phyloP scores from a whole-genome alignment of 257 asterid species.

The Przewalskia tangutica region DNA sequence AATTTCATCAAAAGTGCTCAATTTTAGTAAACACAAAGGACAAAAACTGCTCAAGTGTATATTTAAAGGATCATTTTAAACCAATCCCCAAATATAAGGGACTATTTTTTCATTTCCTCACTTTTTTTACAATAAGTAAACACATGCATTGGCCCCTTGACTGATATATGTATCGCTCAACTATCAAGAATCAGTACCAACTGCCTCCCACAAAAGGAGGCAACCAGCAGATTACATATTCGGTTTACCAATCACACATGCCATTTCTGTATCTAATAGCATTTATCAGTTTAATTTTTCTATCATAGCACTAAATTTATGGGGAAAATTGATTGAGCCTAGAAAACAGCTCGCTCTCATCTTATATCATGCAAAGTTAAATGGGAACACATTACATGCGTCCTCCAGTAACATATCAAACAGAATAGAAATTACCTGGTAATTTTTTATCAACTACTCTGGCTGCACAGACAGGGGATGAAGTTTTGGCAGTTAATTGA shows the following conservation, averaged over 20 bases:
- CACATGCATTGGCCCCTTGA: not conserved
- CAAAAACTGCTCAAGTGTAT: not conserved
- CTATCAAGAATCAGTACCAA: not conserved
- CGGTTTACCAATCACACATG: not conserved
- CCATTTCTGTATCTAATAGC: not conserved
- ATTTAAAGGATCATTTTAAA: too few species aligned
- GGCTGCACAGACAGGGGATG: slow-evolving; percentile 16
- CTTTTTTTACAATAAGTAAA: not conserved
- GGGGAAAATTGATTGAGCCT: not conserved
- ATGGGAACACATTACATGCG: not conserved
- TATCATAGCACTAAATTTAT: not conserved
- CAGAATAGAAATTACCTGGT: slow-evolving; percentile 37
- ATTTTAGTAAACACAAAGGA: not conserved
- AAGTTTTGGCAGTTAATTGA: slow-evolving; percentile 21
- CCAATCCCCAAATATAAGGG: not conserved
- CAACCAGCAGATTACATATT: not conserved
- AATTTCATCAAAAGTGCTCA: not conserved
- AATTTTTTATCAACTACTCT: slow-evolving; percentile 32
- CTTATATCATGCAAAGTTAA: not conserved
- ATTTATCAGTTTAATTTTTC: not conserved
- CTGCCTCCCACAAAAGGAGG: not conserved
- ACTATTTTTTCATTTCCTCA: not conserved
- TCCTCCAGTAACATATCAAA: too few species aligned
- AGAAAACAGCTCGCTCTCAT: not conserved
- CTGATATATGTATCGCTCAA: not conserved